Base-by-base conservation (phyloP, 2,329 filamentous ascomycete genomes). In the Xylaria polymorpha region DNA sequence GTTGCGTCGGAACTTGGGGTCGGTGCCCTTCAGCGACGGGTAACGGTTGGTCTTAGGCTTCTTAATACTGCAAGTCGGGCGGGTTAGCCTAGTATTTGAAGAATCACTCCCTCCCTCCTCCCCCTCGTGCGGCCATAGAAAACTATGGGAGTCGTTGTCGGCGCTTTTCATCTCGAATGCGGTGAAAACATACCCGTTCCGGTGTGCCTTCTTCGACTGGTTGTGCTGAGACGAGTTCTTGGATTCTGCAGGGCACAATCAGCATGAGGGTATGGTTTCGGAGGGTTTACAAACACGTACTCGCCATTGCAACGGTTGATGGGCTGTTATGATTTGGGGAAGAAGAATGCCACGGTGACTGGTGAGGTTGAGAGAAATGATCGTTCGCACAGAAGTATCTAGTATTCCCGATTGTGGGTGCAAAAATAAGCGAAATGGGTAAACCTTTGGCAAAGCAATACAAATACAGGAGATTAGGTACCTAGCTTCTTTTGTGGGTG, bases 171-270 rank as follows among this genome's bases (percentile, higher is more conserved):
- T 20, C 46, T 64, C 50, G 29, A 57, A 61, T 62, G 51, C 56
- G 51, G 41, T 59, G 48, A 51, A 35, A 69, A 87, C 91, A 80
- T 92, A 98, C 95, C 96, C 96, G 90, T 99, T 99, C 84, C 92
- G 91, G 92, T 99, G 96, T 87, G 94, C 94, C 93, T 99, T 99
- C 89, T 92, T 92, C 85, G 90, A 90, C 91, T 96, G 92, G 88
- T 98, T 98, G 88, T 98, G 94, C 90, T 98, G 95, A 81, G 95
- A 98, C 87, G 94, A 97, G 92, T 98, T 98, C 94, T 98, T 98
- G 81, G 96, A 98, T 90, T 98, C 94, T 98, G 83, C 68, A 46
- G 65, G 46, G 41, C 66, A 69, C 58, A 64, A 74, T 81, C 62
- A 83, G 77, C 72, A 73, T 39, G 5, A 18, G 0, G 3, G 10